Conservation (phyloP, 139 green algal genomes). For the Coelastrella sp. region DNA sequence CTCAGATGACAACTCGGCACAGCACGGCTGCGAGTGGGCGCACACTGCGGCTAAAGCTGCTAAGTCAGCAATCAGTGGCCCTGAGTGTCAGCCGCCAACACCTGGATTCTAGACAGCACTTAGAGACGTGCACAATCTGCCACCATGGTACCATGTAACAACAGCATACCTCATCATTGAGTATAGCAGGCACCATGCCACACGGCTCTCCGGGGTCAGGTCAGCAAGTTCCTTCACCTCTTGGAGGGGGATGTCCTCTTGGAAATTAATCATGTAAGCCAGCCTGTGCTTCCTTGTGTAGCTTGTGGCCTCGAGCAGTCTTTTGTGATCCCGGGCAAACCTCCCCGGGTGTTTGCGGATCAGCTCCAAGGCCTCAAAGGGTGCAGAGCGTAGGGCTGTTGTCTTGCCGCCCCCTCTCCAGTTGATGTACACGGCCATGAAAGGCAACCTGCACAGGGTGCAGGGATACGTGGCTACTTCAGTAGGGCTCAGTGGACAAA, state of each 20-base stretch:
- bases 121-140: background rate
- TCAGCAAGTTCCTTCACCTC: background rate
- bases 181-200: background rate
- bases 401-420: background rate
- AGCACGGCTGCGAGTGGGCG: background rate
- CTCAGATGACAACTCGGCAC: background rate
- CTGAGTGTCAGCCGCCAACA: background rate
- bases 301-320: background rate
- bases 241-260: background rate
- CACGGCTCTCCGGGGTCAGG: background rate
- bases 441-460: background rate
- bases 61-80: background rate
- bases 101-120: background rate
- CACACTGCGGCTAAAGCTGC: background rate
- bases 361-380: background rate
- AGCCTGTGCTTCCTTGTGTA: background rate
- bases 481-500: background rate
- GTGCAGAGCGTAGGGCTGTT: background rate
- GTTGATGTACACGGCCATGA: background rate
- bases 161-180: background rate
- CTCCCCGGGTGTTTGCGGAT: background rate
- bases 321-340: background rate
- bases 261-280: background rate
- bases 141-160: background rate
- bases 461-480: background rate